These are phyloP conservation scores for Leersia perrieri DNA, from an alignment of 176 grass and related monocot species.

Conservation along the genomic window DNA sequence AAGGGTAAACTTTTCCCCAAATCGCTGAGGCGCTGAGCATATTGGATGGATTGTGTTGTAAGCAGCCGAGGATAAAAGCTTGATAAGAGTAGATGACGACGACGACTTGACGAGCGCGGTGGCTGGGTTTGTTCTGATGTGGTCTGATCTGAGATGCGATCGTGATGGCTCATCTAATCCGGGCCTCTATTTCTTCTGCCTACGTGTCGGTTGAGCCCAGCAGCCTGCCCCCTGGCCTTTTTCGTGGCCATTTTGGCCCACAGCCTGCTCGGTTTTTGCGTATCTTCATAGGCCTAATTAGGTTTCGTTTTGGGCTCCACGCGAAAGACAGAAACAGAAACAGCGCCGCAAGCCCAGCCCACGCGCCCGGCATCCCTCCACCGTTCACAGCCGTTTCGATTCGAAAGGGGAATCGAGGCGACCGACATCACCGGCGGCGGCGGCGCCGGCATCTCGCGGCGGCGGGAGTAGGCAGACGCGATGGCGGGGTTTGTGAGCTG, in stretches of 20 bases:
- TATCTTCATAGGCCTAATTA: background rate
- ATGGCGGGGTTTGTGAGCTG: conserved; percentile 54
- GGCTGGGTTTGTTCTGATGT: background rate
- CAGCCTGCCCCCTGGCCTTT: no score
- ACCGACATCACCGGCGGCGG: background rate
- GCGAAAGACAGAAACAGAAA: background rate
- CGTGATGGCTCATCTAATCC: background rate
- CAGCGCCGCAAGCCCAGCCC: no score
- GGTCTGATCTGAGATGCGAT: background rate
- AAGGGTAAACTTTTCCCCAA: background rate
- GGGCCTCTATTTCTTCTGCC: background rate
- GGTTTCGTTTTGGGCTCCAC: background rate
- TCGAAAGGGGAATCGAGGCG: background rate
- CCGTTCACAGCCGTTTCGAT: background rate
- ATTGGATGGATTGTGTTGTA: background rate
- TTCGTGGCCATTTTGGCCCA: background rate
- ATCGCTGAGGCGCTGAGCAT: background rate
- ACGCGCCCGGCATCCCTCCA: no score
- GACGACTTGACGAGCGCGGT: background rate
- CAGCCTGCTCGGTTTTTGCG: background rate
- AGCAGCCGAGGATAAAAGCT: no score
- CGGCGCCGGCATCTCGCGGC: background rate
- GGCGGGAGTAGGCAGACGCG: background rate
- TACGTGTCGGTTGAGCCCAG: no score
- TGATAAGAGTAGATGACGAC: no score